Conservation (phyloP, 176 grass and related monocot genomes). For the Cocos nucifera region DNA sequence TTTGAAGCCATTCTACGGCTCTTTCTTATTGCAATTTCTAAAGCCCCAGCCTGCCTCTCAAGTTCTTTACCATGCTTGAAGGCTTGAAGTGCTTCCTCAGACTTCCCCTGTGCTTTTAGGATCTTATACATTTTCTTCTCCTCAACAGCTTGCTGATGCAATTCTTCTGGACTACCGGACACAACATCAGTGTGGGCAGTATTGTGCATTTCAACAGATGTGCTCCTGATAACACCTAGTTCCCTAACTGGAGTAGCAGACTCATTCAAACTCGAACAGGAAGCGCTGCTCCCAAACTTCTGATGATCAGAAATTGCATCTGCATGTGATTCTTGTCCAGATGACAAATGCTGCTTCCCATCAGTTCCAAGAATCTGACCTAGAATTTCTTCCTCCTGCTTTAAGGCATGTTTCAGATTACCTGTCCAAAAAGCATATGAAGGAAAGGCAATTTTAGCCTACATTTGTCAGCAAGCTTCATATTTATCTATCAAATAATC, state of each 20-base stretch:
- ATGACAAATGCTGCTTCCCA: slow-evolving; percentile 26
- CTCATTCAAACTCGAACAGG: slow-evolving; percentile 32
- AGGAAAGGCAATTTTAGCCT: neutral
- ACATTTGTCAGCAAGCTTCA: too few relatives aligned
- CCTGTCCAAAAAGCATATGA: slow-evolving; percentile 29
- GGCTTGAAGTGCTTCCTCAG: slow-evolving; percentile 76
- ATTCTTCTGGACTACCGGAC: slow-evolving; percentile 56
- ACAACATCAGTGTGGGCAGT: slow-evolving; percentile 31
- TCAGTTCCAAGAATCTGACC: slow-evolving; percentile 52
- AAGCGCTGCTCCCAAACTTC: slow-evolving; percentile 22
- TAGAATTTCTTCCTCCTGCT: slow-evolving; percentile 53
- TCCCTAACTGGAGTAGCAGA: slow-evolving; percentile 22
- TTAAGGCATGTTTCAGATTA: slow-evolving; percentile 32
- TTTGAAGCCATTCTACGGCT: slow-evolving; percentile 41
- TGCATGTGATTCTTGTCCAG: slow-evolving; percentile 27
- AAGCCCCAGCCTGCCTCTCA: slow-evolving; percentile 67
- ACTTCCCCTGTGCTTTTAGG: slow-evolving; percentile 74
- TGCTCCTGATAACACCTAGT: slow-evolving; percentile 22
- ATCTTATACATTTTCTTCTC: slow-evolving; percentile 79
- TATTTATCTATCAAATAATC: slow-evolving; percentile 5
- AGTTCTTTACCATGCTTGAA: slow-evolving; percentile 90
- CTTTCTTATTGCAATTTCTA: slow-evolving; percentile 64
- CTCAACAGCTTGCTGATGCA: slow-evolving; percentile 76
- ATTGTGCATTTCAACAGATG: slow-evolving; percentile 37
- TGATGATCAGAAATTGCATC: slow-evolving; percentile 12